phyloP scores from a whole-genome alignment of 2,329 filamentous ascomycete species.

The Dendryphion nanum region DNA sequence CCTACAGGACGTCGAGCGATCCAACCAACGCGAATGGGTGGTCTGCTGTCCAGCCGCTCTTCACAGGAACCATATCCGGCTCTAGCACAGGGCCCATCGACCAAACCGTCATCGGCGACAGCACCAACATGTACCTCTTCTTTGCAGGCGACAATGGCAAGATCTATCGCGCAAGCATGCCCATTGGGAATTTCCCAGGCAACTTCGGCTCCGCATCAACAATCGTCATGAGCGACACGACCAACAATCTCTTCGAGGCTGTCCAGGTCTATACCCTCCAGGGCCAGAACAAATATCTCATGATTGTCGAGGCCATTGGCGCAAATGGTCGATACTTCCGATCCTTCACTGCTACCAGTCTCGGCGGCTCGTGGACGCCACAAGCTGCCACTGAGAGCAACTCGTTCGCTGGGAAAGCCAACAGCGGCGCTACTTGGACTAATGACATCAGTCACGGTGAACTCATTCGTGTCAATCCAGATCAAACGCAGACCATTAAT shows the following conservation, averaged over 20 bases:
- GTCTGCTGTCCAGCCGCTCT: slow-evolving; percentile 55
- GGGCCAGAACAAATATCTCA: slow-evolving; percentile 59
- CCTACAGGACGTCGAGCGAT: slow-evolving; percentile 59
- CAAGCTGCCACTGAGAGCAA: slow-evolving; percentile 55
- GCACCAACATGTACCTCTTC: slow-evolving; percentile 64
- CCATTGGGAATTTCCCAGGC: slow-evolving; percentile 61
- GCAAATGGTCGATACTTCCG: slow-evolving; percentile 62
- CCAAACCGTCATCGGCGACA: slow-evolving; percentile 63
- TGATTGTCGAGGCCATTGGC: slow-evolving; percentile 66
- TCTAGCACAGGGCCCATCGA: slow-evolving; percentile 59
- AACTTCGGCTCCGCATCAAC: slow-evolving; percentile 55
- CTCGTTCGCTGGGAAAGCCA: slow-evolving; percentile 68
- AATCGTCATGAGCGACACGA: slow-evolving; percentile 53
- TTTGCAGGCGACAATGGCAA: slow-evolving; percentile 66
- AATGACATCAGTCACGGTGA: slow-evolving; percentile 68
- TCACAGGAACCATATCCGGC: slow-evolving; percentile 53
- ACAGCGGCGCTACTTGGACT: slow-evolving; percentile 64
- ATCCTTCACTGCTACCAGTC: slow-evolving; percentile 60
- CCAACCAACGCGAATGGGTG: slow-evolving; percentile 59
- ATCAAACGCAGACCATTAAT: slow-evolving; percentile 64
- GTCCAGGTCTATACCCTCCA: slow-evolving; percentile 64
- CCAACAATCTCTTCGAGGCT: slow-evolving; percentile 62
- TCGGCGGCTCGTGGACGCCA: slow-evolving; percentile 58
- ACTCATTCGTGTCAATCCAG: slow-evolving; percentile 54
- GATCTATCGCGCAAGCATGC: slow-evolving; percentile 64